phyloP scores from a whole-genome alignment of 176 grass and related monocot species.

The Lolium rigidum region DNA sequence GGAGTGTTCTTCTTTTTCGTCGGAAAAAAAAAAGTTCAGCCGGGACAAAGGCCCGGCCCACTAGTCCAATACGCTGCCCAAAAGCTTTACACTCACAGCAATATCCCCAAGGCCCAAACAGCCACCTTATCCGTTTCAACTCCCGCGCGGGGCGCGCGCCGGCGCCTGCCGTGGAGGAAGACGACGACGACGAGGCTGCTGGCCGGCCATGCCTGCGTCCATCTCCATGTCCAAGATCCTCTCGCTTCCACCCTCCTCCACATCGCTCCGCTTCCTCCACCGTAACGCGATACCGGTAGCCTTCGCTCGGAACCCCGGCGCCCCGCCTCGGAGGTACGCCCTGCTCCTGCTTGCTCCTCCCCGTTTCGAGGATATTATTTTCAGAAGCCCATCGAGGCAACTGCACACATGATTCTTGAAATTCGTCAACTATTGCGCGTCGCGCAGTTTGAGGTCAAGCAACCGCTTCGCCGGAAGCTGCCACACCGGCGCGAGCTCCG shows the following conservation, averaged over 20 bases:
- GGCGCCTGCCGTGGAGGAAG: neutral
- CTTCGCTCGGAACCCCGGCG: neutral
- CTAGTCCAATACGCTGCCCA: neutral
- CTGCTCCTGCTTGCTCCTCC: neutral
- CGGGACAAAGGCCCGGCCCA: neutral
- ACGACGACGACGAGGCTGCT: neutral
- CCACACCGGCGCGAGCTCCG: neutral
- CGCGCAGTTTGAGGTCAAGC: neutral
- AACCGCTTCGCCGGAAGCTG: neutral
- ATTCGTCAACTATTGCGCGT: no score
- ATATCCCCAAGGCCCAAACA: neutral
- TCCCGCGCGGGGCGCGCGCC: slow-evolving; percentile 3
- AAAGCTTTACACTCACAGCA: neutral
- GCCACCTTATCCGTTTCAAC: slow-evolving; percentile 27
- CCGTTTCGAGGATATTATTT: neutral
- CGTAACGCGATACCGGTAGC: neutral
- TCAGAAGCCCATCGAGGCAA: neutral
- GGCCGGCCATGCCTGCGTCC: slow-evolving; percentile 6
- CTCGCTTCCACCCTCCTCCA: neutral
- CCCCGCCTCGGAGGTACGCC: neutral
- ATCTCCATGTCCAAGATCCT: slow-evolving; percentile 31
- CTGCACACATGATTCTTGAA: neutral
- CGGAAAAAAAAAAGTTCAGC: neutral
- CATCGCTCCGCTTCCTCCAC: neutral
- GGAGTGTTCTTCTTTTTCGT: neutral